These are phyloP conservation scores for Dorcoceras hygrometricum DNA, from an alignment of 257 asterid species.

Conservation along the genomic window DNA sequence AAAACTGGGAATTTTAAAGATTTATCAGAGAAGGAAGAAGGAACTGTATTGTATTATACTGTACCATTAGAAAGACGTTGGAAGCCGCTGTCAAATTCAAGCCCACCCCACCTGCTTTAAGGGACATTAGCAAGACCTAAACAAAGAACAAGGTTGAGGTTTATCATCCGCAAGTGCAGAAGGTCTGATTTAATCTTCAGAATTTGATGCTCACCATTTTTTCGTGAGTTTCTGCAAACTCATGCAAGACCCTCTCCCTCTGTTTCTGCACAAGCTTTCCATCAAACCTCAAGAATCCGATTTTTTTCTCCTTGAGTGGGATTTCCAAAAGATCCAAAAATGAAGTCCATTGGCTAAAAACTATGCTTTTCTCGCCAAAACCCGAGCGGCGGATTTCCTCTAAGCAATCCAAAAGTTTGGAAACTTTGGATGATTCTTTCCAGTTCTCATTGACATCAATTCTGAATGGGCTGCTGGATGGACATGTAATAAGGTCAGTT, in stretches of 20 bases:
- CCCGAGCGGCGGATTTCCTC: conserved; percentile 35
- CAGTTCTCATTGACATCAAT: conserved; percentile 65
- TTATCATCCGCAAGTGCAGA: background rate
- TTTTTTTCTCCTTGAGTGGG: conserved; percentile 43
- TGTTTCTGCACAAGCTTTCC: conserved; percentile 69
- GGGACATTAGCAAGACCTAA: conserved; percentile 72
- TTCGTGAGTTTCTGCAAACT: conserved; percentile 59
- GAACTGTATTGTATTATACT: conserved; percentile 17
- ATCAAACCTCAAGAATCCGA: conserved; percentile 69
- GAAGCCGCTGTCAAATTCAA: conserved; percentile 87
- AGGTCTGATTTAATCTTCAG: background rate
- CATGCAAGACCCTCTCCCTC: conserved; percentile 63
- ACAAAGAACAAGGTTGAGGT: background rate
- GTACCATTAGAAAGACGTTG: conserved; percentile 78
- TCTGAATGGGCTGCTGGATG: conserved; percentile 52
- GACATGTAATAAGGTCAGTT: conserved; percentile 64
- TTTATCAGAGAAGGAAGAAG: background rate
- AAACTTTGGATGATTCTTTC: conserved; percentile 73
- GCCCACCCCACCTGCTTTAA: conserved; percentile 85
- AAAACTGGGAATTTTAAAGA: background rate
- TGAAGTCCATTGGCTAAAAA: conserved; percentile 85
- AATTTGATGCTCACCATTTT: conserved; percentile 42
- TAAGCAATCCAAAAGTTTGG: conserved; percentile 58
- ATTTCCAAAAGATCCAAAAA: conserved; percentile 78
- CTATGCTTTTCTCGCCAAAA: conserved; percentile 67